Evolutionary conservation across 2,329 filamentous ascomycete genomes (phyloP), one percentile per base, ranked within the genome.

Genomic region (Epichloe amarillans): DNA sequence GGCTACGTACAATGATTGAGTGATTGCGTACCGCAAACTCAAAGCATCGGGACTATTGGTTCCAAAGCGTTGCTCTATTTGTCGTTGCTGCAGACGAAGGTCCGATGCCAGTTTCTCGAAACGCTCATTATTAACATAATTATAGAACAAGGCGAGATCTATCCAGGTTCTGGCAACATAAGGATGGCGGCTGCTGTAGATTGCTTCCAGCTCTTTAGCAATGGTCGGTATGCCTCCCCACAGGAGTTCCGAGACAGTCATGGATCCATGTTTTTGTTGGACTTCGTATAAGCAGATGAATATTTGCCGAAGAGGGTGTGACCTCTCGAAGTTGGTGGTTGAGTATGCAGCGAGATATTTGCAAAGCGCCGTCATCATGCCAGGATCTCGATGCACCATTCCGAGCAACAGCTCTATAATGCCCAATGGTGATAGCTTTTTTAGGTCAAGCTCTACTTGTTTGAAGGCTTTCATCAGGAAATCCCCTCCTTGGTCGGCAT

Each of bases 311-410:
- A 72, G 60, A 1, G 70, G 70, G 52, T 72, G 69, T 4, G 66
- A 61, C 36, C 69, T 64, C 49, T 72, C 70, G 30, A 70, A 62
- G 55, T 72, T 69, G 1, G 69, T 72, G 5, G 67, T 62, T 43
- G 70, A 67, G 51, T 69, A 72, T 12, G 69, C 69, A 2, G 69
- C 67, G 35, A 72, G 56, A 52, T 72, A 72, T 50, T 72, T 72
- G 60, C 66, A 72, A 14, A 72, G 60, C 1, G 70, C 68, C n/a
- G 68, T 69, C 62, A 71, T 69, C 64, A 72, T 65, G 17, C 69
- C 69, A 14, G 67, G 64, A 49, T 72, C 69, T 35, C 69, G 66
- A 47, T 69, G 63, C 5, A 72, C 67, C 68, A 72, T 71, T 40
- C 69, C 68, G 21, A 72, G 55, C 15, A 72, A 58, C 19, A 72